Conservation (phyloP, 1,284 basidiomycete species). For the Schizopora paradoxa region DNA sequence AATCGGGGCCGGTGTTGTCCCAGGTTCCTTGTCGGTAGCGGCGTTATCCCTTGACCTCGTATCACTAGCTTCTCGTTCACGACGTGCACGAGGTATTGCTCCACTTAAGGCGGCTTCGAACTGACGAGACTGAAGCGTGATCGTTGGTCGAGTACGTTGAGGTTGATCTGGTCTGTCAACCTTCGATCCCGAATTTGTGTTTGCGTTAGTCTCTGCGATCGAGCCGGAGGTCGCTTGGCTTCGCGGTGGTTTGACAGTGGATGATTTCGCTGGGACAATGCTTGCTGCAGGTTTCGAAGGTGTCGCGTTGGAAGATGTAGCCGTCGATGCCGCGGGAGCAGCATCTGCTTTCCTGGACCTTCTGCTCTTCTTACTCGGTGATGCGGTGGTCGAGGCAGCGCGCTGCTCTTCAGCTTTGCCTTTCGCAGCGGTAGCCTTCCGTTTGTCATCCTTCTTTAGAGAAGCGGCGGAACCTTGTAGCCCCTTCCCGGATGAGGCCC, state of each 20-base stretch:
- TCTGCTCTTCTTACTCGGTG: not conserved
- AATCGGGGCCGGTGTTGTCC: slow-evolving; percentile 1
- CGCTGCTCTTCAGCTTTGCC: slow-evolving; percentile 7
- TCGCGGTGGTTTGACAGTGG: not conserved
- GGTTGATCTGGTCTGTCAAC: slow-evolving; percentile 17
- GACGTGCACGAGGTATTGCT: slow-evolving; percentile 28
- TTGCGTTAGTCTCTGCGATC: not conserved
- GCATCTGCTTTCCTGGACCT: slow-evolving; percentile 5
- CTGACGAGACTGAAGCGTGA: slow-evolving; percentile 51
- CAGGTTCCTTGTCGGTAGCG: slow-evolving; percentile 1
- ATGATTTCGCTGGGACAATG: not conserved
- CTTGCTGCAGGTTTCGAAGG: not conserved
- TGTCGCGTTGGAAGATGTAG: not conserved
- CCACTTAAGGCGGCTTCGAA: slow-evolving; percentile 62
- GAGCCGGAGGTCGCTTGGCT: not conserved
- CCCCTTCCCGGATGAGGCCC: slow-evolving; percentile 6
- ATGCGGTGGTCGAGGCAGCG: not conserved
- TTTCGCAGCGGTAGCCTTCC: not conserved
- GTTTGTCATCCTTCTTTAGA: slow-evolving; percentile 8
- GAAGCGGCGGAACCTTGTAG: slow-evolving; percentile 5
- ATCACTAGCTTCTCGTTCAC: slow-evolving; percentile 22
- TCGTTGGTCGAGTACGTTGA: slow-evolving; percentile 47
- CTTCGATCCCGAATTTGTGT: slow-evolving; percentile 4
- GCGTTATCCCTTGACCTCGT: not conserved
- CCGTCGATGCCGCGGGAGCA: not conserved